Base-by-base conservation (phyloP, 371 early-diverging fungal genomes). In the Rhizomucor miehei region DNA sequence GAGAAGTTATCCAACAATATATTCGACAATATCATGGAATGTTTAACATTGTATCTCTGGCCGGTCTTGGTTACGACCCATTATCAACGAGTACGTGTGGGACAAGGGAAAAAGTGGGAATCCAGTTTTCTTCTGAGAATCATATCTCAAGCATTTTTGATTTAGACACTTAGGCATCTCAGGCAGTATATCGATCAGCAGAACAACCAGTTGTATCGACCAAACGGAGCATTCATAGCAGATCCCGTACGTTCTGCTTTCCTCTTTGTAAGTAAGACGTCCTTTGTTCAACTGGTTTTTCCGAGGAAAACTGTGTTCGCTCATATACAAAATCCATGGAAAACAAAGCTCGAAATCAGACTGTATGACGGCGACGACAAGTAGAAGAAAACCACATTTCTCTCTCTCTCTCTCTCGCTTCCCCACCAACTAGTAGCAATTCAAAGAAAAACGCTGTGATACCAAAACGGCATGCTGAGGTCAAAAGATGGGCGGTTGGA, bases 21-120 rank as follows among this genome's bases (percentile, higher is more conserved):
- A 9, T 62, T 78, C 35, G 73, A 78, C 51, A 78, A 78, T 51
- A 57, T 78, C 23, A 62, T 78, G 56, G 79, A 78, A 48, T 67
- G 61, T 34, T 44, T 73, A 20, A 75, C 73, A 8, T 66, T 78
- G 13, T 78, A 78, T 37, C 47, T 64, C 1, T 78, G 73, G 79
- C 75, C 79, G 6, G 46, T 78, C 11, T 47, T 74, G 6, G 68
- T 72, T 49, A 63, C 73, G 5, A 70, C 73, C 1, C 65, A 78
- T 54, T 75, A 78, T 57, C 75, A 75, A 62, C 66, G 68, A 49
- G 77, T 73, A 66, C 67, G 40, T 13, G 5, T 4, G n/a, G n/a
- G n/a, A 19, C 16, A 12, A 19, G 12, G 1, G 4, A 19, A n/a
- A 20, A 40, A 14, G 41, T 29, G 8, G 45, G 11, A 39, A 17